A percentile compares a stretch with the other conserved stretches of the same genome.
Conservation (phyloP, 2,329 filamentous ascomycete genomes). For the Scytalidium lignicola region DNA sequence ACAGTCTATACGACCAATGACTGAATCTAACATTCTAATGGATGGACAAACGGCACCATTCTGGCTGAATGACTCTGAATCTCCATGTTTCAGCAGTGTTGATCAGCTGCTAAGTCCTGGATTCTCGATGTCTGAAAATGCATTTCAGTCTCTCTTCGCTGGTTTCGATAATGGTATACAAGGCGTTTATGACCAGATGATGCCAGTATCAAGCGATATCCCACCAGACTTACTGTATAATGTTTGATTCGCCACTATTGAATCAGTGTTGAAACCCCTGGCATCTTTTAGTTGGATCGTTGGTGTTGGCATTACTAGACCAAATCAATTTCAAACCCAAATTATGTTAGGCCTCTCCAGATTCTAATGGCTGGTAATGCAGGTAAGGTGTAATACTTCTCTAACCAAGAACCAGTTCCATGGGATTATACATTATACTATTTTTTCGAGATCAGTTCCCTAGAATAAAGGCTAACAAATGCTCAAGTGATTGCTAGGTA, state of each 20-base stretch:
- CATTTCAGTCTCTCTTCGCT: conserved; percentile 5
- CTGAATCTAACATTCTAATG: neutral
- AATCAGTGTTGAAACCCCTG: conserved; percentile 67
- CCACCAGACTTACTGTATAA: conserved; percentile 1
- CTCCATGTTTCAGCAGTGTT: conserved; percentile 7
- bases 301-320: too few species aligned
- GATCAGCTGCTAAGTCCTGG: conserved; percentile 11
- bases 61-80: conserved; percentile 7
- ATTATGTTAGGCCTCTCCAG: too few species aligned
- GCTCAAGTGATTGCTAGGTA: too few species aligned
- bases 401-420: too few species aligned
- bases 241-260: conserved; percentile 74
- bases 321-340: too few species aligned
- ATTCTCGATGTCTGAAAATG: conserved; percentile 6
- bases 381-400: too few species aligned
- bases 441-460: too few species aligned
- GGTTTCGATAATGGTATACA: conserved; percentile 2
- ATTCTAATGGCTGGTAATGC: too few species aligned
- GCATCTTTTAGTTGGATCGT: too few species aligned
- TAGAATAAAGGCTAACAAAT: too few species aligned
- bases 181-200: conserved; percentile 4
- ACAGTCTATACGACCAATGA: neutral
- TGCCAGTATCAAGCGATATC: neutral
- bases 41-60: neutral
- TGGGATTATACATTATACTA: too few species aligned